Evolutionary conservation across 1,139 yeast genomes (phyloP).

Genomic region (Eremothecium coryli): DNA sequence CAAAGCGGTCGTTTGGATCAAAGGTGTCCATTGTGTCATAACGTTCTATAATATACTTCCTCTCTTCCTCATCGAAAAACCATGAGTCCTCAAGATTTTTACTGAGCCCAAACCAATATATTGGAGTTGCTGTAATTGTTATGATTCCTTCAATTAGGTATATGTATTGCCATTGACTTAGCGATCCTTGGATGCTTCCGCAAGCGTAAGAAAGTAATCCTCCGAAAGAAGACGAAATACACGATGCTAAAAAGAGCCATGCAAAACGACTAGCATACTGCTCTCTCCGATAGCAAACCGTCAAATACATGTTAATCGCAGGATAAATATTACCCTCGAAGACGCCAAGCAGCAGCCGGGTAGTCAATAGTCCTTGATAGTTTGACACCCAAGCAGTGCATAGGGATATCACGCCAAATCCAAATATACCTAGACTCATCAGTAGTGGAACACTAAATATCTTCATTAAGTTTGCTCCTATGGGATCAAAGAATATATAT

Average conservation of each 20-base stretch:
- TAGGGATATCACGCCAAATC: constrained; percentile 43
- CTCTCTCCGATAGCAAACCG: constrained; percentile 35
- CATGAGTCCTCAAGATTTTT: constrained; percentile 29
- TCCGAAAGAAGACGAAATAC: constrained; percentile 40
- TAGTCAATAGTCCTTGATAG: constrained; percentile 38
- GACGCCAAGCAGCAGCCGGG: constrained; percentile 42
- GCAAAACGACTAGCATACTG: constrained; percentile 40
- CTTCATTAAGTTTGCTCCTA: constrained; percentile 39
- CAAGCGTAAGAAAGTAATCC: constrained; percentile 40
- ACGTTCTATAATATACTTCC: constrained; percentile 39
- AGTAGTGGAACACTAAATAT: constrained; percentile 29
- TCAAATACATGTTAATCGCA: constrained; percentile 34
- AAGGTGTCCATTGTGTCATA: constrained; percentile 34
- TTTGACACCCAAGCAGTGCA: constrained; percentile 40
- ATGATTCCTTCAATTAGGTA: constrained; percentile 46
- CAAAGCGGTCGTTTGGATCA: constrained; percentile 33
- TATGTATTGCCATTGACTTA: constrained; percentile 49
- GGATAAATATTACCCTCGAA: constrained; percentile 52
- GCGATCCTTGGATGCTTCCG: constrained; percentile 32
- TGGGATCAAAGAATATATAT: constrained; percentile 44
- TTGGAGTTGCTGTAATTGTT: constrained; percentile 42
- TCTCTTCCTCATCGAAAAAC: constrained; percentile 42
- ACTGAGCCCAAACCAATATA: constrained; percentile 26
- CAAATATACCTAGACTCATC: constrained; percentile 33
- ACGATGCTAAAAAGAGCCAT: constrained; percentile 36